Percentiles rank a stretch among this genome's conserved stretches.
phyloP scores from a whole-genome alignment of 2,329 filamentous ascomycete genomes.

The Cladosporium sp. region DNA sequence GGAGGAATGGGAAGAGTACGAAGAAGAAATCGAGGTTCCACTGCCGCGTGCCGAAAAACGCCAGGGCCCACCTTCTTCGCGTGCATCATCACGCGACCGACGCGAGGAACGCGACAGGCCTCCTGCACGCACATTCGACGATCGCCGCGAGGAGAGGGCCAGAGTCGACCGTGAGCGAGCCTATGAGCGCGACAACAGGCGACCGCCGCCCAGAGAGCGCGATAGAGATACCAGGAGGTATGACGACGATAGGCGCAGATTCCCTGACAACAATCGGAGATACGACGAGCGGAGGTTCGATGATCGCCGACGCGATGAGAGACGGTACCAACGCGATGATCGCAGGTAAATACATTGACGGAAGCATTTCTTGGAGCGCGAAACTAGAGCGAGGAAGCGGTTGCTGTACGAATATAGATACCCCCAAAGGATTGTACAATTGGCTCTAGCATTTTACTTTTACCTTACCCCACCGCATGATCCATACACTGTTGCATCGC shows the following conservation, averaged over 20 bases:
- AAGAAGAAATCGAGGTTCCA: constrained; percentile 69
- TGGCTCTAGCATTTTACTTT: background rate
- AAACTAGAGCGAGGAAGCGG: background rate
- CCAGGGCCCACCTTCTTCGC: constrained; percentile 20
- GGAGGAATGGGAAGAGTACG: constrained; percentile 74
- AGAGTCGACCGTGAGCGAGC: constrained; percentile 27
- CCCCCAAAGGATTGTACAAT: background rate
- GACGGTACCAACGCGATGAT: constrained; percentile 12
- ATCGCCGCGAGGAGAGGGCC: constrained; percentile 27
- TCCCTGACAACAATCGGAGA: constrained; percentile 26
- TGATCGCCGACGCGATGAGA: constrained; percentile 19
- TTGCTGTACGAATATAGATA: constrained; percentile 12
- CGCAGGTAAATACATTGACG: background rate
- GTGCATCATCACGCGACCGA: constrained; percentile 16
- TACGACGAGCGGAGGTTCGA: constrained; percentile 25
- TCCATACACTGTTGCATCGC: background rate
- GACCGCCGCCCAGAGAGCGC: constrained; percentile 17
- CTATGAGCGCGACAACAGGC: constrained; percentile 18
- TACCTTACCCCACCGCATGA: background rate
- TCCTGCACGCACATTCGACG: constrained; percentile 3
- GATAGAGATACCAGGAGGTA: constrained; percentile 28
- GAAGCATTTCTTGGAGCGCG: background rate
- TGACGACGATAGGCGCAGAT: constrained; percentile 33
- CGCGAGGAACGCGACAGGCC: constrained; percentile 18
- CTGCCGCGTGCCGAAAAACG: constrained; percentile 26